Evolutionary conservation across 2,329 filamentous ascomycete species (phyloP).

Genomic region (Fusarium sp.): DNA sequence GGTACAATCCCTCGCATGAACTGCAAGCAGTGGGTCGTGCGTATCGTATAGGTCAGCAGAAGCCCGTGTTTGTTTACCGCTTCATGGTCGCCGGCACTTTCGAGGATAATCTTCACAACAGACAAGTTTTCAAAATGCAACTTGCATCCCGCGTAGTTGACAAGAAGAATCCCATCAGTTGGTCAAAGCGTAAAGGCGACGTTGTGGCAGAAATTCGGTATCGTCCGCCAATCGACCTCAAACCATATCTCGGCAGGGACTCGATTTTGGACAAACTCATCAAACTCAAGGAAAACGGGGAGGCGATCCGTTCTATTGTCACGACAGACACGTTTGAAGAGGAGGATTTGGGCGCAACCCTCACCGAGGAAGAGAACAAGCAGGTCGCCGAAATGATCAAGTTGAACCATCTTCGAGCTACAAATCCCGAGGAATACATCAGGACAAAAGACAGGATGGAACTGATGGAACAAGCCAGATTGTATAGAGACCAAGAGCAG

Average conservation of each 20-base stretch:
- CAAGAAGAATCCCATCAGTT: constrained; percentile 80
- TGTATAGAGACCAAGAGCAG: constrained; percentile 13
- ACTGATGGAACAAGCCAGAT: constrained; percentile 19
- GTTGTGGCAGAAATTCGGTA: constrained; percentile 72
- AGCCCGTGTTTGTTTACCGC: constrained; percentile 86
- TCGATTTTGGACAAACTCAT: constrained; percentile 67
- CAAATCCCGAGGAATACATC: constrained; percentile 52
- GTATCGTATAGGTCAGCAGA: constrained; percentile 86
- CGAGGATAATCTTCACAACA: constrained; percentile 80
- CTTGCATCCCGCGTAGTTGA: constrained; percentile 85
- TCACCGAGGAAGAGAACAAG: constrained; percentile 72
- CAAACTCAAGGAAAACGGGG: constrained; percentile 51
- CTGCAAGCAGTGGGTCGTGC: constrained; percentile 89
- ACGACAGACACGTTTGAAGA: constrained; percentile 80
- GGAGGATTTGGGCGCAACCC: constrained; percentile 68
- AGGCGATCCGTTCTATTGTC: constrained; percentile 68
- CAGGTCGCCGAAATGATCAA: constrained; percentile 63
- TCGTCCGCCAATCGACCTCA: constrained; percentile 65
- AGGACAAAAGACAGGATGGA: constrained; percentile 33
- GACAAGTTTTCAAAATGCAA: constrained; percentile 84
- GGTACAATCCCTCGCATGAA: constrained; percentile 84
- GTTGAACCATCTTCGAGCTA: constrained; percentile 52
- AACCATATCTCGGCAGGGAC: constrained; percentile 72
- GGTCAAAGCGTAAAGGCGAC: constrained; percentile 67
- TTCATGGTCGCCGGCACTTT: constrained; percentile 84